A percentile compares a stretch with the other conserved stretches of the same genome.
Evolutionary conservation across 805 yeast species (phyloP).

Genomic region (Pichia gijzeniarum): DNA sequence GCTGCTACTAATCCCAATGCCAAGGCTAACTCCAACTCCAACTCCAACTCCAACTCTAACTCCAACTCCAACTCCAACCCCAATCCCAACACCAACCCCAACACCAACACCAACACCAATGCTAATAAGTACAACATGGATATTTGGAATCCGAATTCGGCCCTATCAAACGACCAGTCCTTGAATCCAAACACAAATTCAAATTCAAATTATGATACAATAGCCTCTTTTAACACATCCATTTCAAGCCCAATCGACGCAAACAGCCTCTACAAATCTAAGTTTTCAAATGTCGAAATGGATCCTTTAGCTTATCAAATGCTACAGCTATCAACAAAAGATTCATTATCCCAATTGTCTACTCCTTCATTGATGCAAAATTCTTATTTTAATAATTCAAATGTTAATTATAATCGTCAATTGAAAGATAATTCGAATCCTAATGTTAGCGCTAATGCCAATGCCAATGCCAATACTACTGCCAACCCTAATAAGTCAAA

Average conservation of each 20-base stretch:
- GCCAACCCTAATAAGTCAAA: not conserved
- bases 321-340: constrained; percentile 20
- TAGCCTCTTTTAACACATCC: not conserved
- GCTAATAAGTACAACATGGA: constrained; percentile 1
- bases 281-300: constrained; percentile 21
- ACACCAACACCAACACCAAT: not conserved
- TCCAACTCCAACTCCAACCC: not conserved
- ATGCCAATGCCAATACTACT: not conserved
- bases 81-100: not conserved
- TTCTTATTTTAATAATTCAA: constrained; percentile 10
- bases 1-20: no score
- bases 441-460: not conserved
- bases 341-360: constrained; percentile 12
- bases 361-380: constrained; percentile 11
- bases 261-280: constrained; percentile 8
- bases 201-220: constrained; percentile 1
- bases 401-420: constrained; percentile 10
- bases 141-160: constrained; percentile 3
- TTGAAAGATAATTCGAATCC: constrained; percentile 1
- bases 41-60: no score
- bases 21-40: no score
- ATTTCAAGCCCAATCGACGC: not conserved
- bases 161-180: not conserved
- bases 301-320: constrained; percentile 25
- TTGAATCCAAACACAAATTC: constrained; percentile 4